Conservation (phyloP, 768 basidiomycete species). For the Phanerochaete sordida region DNA sequence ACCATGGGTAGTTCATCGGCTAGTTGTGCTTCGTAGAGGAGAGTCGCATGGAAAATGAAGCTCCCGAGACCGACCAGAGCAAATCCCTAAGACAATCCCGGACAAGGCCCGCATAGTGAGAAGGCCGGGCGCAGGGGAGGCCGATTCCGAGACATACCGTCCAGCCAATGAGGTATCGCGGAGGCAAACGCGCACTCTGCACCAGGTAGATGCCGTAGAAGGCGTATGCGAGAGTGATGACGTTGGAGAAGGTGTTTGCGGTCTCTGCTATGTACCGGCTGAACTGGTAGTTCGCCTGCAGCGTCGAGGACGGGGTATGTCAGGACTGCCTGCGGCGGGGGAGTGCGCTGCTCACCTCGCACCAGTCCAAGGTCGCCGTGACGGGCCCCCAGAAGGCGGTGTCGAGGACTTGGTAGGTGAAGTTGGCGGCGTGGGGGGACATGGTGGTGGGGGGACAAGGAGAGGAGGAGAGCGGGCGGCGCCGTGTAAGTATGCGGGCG, state of each 20-base stretch:
- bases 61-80: conserved; percentile 73
- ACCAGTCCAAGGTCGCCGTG: conserved; percentile 73
- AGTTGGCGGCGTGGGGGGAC: conserved; percentile 4
- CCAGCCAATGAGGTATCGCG: conserved; percentile 33
- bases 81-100: conserved; percentile 45
- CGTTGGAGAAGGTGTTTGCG: conserved; percentile 68
- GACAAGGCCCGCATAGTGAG: neutral
- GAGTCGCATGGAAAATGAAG: conserved; percentile 75
- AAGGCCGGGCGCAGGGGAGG: neutral
- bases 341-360: conserved; percentile 44
- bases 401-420: conserved; percentile 3
- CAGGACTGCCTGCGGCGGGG: neutral
- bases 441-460: conserved; percentile 7
- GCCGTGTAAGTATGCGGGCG: neutral
- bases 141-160: conserved; percentile 22
- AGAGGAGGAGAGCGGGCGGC: neutral
- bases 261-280: conserved; percentile 76
- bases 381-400: conserved; percentile 52
- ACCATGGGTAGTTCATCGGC: conserved; percentile 86
- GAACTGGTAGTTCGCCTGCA: conserved; percentile 73
- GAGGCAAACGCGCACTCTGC: conserved; percentile 28
- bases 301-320: conserved; percentile 2
- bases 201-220: conserved; percentile 41
- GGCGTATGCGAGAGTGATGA: conserved; percentile 35
- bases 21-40: conserved; percentile 72